phyloP scores from a whole-genome alignment of 2,329 filamentous ascomycete genomes.

The Cladophialophora immunda region DNA sequence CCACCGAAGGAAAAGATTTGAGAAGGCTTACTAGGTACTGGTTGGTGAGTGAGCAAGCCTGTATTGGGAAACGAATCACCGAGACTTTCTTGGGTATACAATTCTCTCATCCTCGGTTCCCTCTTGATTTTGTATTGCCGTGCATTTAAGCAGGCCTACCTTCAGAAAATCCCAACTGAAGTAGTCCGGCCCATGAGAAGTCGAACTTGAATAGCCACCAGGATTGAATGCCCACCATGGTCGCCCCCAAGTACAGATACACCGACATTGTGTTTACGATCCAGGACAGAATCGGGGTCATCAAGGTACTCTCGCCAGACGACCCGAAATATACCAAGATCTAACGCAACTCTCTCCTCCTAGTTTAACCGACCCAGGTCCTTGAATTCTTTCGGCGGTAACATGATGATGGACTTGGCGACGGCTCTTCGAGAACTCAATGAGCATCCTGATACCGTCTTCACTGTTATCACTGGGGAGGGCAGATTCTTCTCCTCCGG shows the following conservation, averaged over 20 bases:
- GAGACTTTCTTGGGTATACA: too few relatives aligned
- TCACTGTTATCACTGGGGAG: conserved; percentile 60
- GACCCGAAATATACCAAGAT: not conserved
- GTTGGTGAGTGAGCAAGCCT: too few relatives aligned
- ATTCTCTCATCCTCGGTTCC: too few relatives aligned
- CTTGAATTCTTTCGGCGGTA: conserved; percentile 58
- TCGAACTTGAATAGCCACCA: too few relatives aligned
- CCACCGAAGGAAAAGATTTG: too few relatives aligned
- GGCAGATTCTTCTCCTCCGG: conserved; percentile 60
- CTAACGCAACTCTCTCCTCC: not conserved
- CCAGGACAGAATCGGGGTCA: conserved; percentile 54
- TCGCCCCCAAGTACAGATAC: conserved; percentile 39
- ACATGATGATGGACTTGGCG: conserved; percentile 53
- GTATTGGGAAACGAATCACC: too few relatives aligned
- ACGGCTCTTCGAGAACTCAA: conserved; percentile 54
- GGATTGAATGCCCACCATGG: too few relatives aligned
- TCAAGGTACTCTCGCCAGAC: conserved; percentile 48
- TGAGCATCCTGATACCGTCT: conserved; percentile 57
- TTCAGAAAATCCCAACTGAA: too few relatives aligned
- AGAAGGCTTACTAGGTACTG: too few relatives aligned
- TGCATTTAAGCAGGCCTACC: too few relatives aligned
- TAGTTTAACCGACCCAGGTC: conserved; percentile 58
- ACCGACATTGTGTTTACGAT: conserved; percentile 56
- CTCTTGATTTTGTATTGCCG: too few relatives aligned
- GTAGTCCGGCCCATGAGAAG: too few relatives aligned